Conservation (phyloP, 75 land plant genomes). For the Cryptomeria japonica region DNA sequence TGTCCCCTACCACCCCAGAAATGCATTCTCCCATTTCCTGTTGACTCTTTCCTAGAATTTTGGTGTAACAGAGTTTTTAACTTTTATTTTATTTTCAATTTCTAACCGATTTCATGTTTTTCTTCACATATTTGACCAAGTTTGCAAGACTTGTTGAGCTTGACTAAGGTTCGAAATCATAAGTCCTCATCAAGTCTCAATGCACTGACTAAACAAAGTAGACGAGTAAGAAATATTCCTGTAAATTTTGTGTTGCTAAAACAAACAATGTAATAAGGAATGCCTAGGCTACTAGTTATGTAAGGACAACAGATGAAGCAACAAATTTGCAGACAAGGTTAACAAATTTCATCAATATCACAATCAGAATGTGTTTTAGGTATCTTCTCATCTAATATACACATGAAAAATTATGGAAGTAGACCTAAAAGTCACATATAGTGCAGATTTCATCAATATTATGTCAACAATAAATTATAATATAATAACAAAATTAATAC, state of each 20-base stretch:
- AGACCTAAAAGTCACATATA: not conserved
- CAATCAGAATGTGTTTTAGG: not conserved
- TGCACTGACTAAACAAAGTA: not conserved
- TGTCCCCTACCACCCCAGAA: too few species aligned
- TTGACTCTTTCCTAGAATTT: too few species aligned
- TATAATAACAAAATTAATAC: too few species aligned
- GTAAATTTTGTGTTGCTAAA: not conserved
- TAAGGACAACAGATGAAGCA: not conserved
- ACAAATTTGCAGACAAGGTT: not conserved
- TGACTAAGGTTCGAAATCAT: too few species aligned
- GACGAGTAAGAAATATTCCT: not conserved
- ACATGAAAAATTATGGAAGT: not conserved
- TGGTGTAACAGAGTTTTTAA: too few species aligned
- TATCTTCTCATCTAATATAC: not conserved
- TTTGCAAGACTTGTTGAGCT: too few species aligned
- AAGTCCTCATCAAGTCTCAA: too few species aligned
- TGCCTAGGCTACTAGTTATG: not conserved
- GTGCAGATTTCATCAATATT: not conserved
- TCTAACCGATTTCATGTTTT: too few species aligned
- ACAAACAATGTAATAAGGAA: not conserved
- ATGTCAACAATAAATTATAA: not conserved
- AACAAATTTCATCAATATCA: not conserved
- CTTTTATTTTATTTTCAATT: too few species aligned
- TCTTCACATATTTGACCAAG: too few species aligned
- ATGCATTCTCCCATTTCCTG: too few species aligned